Evolutionary conservation across 495 filamentous ascomycete genomes (phyloP).

Genomic region (Aspergillus asperescens): DNA sequence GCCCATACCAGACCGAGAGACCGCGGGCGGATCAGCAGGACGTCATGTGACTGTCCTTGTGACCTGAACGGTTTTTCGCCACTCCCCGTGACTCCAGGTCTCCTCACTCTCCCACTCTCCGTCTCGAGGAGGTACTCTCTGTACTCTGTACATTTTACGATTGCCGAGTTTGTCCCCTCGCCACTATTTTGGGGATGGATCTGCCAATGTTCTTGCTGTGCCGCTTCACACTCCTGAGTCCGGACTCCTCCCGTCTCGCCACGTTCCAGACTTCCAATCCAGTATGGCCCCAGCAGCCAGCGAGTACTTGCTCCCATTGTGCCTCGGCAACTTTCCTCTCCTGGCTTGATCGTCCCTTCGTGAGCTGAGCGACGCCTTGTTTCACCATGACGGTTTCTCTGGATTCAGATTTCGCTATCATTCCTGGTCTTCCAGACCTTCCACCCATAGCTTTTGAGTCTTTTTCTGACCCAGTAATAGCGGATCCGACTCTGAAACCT

Average conservation of each 20-base stretch:
- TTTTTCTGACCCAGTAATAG: neutral
- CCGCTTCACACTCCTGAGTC: neutral
- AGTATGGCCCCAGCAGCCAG: neutral
- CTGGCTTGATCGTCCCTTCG: neutral
- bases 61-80: constrained; percentile 13
- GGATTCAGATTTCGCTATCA: neutral
- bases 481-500: constrained; percentile 6
- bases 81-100: neutral
- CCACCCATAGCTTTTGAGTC: neutral
- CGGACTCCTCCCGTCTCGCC: too few relatives aligned
- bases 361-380: neutral
- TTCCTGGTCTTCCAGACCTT: neutral
- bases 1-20: constrained; percentile 4
- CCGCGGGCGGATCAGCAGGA: constrained; percentile 17
- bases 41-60: constrained; percentile 28
- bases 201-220: neutral
- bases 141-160: too few relatives aligned
- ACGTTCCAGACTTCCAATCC: neutral
- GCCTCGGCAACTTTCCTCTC: constrained; percentile 16
- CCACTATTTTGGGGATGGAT: neutral
- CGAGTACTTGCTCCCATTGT: constrained; percentile 3
- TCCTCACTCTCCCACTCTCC: neutral
- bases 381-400: too few relatives aligned
- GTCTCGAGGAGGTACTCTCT: neutral
- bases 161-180: neutral